Conservation (phyloP, 1,284 basidiomycete species). For the Trichosporon inkin region DNA sequence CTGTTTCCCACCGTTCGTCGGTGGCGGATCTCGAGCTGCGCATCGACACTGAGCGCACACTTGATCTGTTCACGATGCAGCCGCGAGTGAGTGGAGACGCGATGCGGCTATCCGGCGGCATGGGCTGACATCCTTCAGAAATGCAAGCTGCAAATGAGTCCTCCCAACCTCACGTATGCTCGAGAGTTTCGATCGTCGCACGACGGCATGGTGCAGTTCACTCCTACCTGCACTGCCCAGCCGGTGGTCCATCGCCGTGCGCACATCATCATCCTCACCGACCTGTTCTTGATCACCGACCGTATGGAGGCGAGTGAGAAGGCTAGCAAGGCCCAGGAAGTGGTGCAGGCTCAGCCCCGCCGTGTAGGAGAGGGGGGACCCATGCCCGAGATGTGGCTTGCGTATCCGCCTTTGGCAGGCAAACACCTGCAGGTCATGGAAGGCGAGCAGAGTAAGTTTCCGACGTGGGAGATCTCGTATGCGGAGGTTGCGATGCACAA, state of each 20-base stretch:
- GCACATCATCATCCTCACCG: slow-evolving; percentile 84
- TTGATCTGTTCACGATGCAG: slow-evolving; percentile 95
- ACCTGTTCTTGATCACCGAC: slow-evolving; percentile 85
- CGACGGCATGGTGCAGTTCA: slow-evolving; percentile 72
- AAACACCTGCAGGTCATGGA: slow-evolving; percentile 79
- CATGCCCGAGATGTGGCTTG: slow-evolving; percentile 82
- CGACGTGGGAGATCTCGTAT: neutral
- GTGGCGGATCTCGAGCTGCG: slow-evolving; percentile 74
- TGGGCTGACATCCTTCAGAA: slow-evolving; percentile 54
- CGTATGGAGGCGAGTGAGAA: slow-evolving; percentile 67
- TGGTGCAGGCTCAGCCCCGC: slow-evolving; percentile 43
- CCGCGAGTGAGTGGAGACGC: slow-evolving; percentile 63
- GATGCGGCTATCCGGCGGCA: neutral
- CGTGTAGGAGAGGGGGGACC: slow-evolving; percentile 52
- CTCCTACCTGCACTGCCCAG: slow-evolving; percentile 67
- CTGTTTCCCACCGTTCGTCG: slow-evolving; percentile 43
- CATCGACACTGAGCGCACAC: slow-evolving; percentile 69
- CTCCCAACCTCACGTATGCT: slow-evolving; percentile 72
- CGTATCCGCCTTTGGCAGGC: slow-evolving; percentile 91
- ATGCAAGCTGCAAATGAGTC: slow-evolving; percentile 86
- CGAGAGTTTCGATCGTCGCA: slow-evolving; percentile 71
- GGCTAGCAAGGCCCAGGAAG: slow-evolving; percentile 44
- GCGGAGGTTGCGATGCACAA: neutral
- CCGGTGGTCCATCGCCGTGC: slow-evolving; percentile 71
- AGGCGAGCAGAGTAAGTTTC: slow-evolving; percentile 52